Evolutionary conservation across 176 grass and related monocot species (phyloP), one percentile per base, ranked within the genome.

Genomic region (Saccharum spontaneum): DNA sequence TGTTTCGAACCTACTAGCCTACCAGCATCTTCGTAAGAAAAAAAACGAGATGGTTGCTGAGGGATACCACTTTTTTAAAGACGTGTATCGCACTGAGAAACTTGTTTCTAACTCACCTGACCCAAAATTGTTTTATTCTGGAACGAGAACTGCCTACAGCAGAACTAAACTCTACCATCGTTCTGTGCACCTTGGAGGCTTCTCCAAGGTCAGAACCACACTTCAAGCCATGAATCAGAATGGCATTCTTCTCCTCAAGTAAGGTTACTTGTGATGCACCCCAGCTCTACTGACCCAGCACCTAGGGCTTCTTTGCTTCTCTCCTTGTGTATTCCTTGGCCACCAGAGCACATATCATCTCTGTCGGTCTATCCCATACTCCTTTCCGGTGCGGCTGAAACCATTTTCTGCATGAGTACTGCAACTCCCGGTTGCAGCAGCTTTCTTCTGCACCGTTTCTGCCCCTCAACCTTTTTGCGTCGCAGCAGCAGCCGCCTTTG

Each of bases 241-340:
- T 20, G 59, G 36, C 37, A 13, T 68, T 45, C 66, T 69, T 75
- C 23, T 54, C 52, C 78, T 60, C 80, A 75, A 80, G 59, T 69
- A 83, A 83, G 80, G 69, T 69, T 75, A 69, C 59, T 83, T 87
- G 17, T 41, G 31, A 80, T 86, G 55, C 57, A 82, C 82, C 57
- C 57, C 40, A 84, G 70, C 69, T 13, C 33, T 38, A 78, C 39
- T 73, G 24, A 57, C 83, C 72, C 77, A 57, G 17, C 4, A 17
- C 65, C 28, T 82, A 43, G 48, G 85, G 61, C 37, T 87, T 64
- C 80, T 80, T 90, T 90, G 76, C 85, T 84, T 84, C 33, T 48
- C 62, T 61, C 26, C 49, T 84, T 87, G 84, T 69, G 50, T 87
- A 87, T 84, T 40, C 85, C 67, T 90, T 87, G 55, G 61, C 69